A percentile compares a stretch with the other conserved stretches of the same genome.
Evolutionary conservation across 352 stramenopile species (phyloP).

Genomic region (Phytophthora syringae): DNA sequence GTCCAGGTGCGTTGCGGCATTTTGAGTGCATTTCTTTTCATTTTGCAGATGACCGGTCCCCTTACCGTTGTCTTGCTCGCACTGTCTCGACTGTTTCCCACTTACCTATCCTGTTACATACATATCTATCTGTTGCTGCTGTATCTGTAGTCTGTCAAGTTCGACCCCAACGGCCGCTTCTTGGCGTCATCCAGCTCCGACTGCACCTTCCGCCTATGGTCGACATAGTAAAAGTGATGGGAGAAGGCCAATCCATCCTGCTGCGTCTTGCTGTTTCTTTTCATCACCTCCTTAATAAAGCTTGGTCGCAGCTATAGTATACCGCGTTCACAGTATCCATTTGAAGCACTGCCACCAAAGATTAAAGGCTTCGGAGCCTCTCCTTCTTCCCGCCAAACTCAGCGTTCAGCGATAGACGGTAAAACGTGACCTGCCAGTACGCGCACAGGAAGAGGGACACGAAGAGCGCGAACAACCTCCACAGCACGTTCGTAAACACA

Average conservation of each 20-base stretch:
- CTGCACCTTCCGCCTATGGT: slow-evolving; percentile 94
- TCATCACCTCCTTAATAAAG: slow-evolving; percentile 27
- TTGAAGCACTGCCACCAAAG: slow-evolving; percentile 1
- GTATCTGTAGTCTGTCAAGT: slow-evolving; percentile 81
- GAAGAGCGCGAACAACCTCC: slow-evolving; percentile 71
- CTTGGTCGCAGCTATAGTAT: slow-evolving; percentile 19
- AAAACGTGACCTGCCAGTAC: slow-evolving; percentile 74
- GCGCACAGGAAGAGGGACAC: slow-evolving; percentile 55
- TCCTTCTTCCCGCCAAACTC: slow-evolving; percentile 87
- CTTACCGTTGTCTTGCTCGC: slow-evolving; percentile 16
- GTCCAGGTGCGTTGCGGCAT: slow-evolving; percentile 82
- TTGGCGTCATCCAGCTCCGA: slow-evolving; percentile 93
- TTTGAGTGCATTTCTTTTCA: slow-evolving; percentile 38
- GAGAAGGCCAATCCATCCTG: slow-evolving; percentile 4
- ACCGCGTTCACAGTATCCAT: slow-evolving; percentile 17
- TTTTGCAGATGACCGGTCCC: slow-evolving; percentile 17
- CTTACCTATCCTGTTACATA: slow-evolving; percentile 29
- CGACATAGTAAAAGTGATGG: slow-evolving; percentile 38
- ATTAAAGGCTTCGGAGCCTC: slow-evolving; percentile 72
- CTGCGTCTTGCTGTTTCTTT: slow-evolving; percentile 16
- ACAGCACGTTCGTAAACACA: slow-evolving; percentile 80
- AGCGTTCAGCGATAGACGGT: slow-evolving; percentile 67
- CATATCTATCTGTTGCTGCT: slow-evolving; percentile 30
- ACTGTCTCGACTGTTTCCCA: slow-evolving; percentile 9
- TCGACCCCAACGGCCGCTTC: slow-evolving; percentile 89